Evolutionary conservation across 2,329 filamentous ascomycete genomes (phyloP), one percentile per base, ranked within the genome.

Genomic region (Neofusicoccum sp.): DNA sequence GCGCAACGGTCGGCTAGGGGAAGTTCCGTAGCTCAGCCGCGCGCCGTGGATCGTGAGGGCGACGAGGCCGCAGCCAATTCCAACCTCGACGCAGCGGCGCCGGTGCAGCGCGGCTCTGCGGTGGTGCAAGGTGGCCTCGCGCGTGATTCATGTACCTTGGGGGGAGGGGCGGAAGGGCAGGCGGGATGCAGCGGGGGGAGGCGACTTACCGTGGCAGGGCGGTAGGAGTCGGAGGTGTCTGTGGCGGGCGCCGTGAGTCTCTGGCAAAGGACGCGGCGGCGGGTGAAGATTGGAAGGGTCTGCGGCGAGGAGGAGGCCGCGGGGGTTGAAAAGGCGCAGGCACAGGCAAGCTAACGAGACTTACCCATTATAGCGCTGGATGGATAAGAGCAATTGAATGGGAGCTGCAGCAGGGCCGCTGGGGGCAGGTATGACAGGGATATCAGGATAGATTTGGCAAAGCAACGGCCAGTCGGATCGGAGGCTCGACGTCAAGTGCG

Each of bases 1-100:
- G 49, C 49, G 40, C 59, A 61, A 61, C 58, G 58, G 59, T 60
- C 58, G 58, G 58, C 47, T 54, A 60, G 57, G 57, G 57, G 57
- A 60, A 60, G 58, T 60, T 45, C 58, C 58, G 58, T 43, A 45
- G 48, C 58, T 60, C 58, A 44, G 38, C 58, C 58, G 58, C 48
- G 47, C 47, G 58, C 58, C 58, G 40, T 54, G 40, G 38, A 41
- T 33, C 34, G 48, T 53, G 58, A 60, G 57, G 44, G 51, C 51
- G 44, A 41, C 31, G 57, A 43, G 45, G 30, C 47, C 47, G 30
- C 58, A 14, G 36, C 48, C 47, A 60, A 51, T 49, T 31, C 36
- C 57, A 14, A 51, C 31, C 38, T 12, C 34, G 43, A 43, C 16
- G 41, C 26, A 3, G 8, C 24, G 20, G n/a, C 34, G 20, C 11